A percentile compares a stretch with the other conserved stretches of the same genome.
Conservation (phyloP, 257 asterid genomes). For the Solanum bukasovii region DNA sequence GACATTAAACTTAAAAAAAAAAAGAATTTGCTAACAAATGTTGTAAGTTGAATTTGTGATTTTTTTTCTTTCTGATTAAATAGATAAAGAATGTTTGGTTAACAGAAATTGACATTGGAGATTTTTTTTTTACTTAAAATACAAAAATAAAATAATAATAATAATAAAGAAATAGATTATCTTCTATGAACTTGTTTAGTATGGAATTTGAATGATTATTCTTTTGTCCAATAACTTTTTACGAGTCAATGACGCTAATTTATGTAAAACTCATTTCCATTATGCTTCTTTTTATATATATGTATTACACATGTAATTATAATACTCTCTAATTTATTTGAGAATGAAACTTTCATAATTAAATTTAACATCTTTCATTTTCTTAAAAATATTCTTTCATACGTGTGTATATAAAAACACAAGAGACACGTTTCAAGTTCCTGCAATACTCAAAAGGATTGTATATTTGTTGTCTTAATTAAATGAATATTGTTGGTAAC, state of each 20-base stretch:
- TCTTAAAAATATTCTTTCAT: not conserved
- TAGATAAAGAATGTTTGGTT: not conserved
- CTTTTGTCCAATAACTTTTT: not conserved
- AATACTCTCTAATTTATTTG: not conserved
- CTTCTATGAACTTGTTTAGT: not conserved
- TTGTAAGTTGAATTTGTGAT: not conserved
- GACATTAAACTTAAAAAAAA: not conserved
- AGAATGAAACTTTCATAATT: not conserved
- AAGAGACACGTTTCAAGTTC: not conserved
- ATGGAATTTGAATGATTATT: not conserved
- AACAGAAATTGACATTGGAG: not conserved
- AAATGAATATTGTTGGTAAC: not conserved
- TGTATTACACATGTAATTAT: not conserved
- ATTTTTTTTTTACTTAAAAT: no score
- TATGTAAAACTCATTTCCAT: not conserved
- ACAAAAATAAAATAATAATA: not conserved
- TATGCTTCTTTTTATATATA: not conserved
- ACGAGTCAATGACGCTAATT: not conserved
- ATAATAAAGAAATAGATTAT: not conserved
- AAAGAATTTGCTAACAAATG: not conserved
- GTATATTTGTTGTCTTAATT: not conserved
- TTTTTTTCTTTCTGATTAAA: not conserved
- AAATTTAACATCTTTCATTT: not conserved
- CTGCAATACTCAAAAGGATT: not conserved
- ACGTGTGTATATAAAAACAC: not conserved